Conservation (phyloP, 129 eudicot genomes). For the Apium graveolens region DNA sequence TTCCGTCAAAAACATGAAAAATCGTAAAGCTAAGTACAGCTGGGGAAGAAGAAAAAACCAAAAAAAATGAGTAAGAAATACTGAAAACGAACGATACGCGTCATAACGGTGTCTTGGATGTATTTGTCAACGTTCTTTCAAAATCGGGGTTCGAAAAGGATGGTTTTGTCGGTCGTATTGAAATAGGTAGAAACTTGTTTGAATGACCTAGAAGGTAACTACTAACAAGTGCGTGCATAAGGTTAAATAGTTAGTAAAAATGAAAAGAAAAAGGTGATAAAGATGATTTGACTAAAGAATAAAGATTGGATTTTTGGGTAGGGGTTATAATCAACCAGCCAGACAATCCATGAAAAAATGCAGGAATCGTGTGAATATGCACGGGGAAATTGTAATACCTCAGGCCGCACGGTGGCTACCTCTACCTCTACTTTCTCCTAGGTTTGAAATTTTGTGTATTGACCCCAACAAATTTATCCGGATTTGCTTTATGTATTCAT, state of each 20-base stretch:
- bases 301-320: neutral
- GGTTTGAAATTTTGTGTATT: neutral
- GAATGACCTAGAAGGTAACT: neutral
- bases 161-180: neutral
- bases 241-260: conserved; percentile 1
- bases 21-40: neutral
- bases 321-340: neutral
- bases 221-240: neutral
- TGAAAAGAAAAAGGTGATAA: neutral
- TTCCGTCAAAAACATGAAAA: neutral
- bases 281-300: neutral
- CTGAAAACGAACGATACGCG: neutral
- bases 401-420: conserved; percentile 1
- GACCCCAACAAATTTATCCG: neutral
- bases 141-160: neutral
- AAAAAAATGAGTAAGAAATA: neutral
- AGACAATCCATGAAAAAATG: neutral
- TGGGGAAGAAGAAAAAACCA: neutral
- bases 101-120: neutral
- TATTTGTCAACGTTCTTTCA: conserved; percentile 2
- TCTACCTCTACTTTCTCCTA: neutral
- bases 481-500: too few species aligned
- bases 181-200: neutral
- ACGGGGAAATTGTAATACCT: neutral
- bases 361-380: conserved; percentile 3